Base-by-base conservation (phyloP, 495 filamentous ascomycete species). In the Penicillium robsamsonii region DNA sequence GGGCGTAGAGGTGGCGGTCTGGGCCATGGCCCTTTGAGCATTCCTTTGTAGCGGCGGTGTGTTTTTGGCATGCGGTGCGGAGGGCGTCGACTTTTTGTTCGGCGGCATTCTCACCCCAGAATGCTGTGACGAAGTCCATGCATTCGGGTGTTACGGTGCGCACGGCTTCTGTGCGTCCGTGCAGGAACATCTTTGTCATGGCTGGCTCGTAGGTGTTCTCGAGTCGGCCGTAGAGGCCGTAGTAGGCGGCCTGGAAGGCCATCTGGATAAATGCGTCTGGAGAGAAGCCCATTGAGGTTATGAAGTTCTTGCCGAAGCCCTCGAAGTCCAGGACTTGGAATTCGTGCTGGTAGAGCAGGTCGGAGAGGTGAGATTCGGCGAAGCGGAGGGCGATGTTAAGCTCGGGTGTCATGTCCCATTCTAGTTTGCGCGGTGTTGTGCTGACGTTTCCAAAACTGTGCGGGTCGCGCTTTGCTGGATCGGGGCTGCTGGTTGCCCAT, bases 181-280 rank as follows among this genome's bases (percentile, higher is more conserved):
- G 94, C 33, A 95, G 82, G 72, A 84, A 98, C 50, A 84, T 72
- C 72, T 98, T 98, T 15, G 94, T 98, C 94, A 98, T 98, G 27
- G 94, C 92, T 15, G 94, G 95, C 72, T 98, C 94, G 69, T 98
- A 98, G 3, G 90, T 93, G 66, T 90, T 95, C 72, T 97, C 94
- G 5, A 96, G 80, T 5, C 91, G 84, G 6, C 94, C 94, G 62
- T 98, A 98, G 31, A 98, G 84, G 29, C 95, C 94, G 65, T 97
- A 98, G 76, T 98, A 97, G 13, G 95, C 94, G 27, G 94, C 94
- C 71, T 98, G 94, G 77, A 96, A 97, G 4, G 94, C 95, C 94
- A 97, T 97, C 70, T 98, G 94, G 30, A 98, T 90, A 61, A 96
- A 98, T 2, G 94, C 94, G 69, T 98, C 94, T 0, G 94, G 94